These are phyloP conservation scores for Dissophora globulifera DNA, from an alignment of 192 early-diverging fungal genomes.

Conservation along the genomic window DNA sequence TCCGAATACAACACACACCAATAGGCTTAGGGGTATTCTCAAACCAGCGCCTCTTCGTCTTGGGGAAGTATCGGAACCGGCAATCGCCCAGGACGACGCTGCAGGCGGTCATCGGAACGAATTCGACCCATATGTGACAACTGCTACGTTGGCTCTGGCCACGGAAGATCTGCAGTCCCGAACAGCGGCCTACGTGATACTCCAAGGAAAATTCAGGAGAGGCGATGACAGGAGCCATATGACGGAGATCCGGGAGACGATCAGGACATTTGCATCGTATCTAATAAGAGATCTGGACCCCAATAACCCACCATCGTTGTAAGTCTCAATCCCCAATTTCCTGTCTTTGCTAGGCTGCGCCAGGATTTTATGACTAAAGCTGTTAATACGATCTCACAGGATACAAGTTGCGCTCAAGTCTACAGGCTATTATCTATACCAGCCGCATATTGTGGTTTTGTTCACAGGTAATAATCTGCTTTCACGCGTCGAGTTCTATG, in stretches of 20 bases:
- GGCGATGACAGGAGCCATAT: conserved; percentile 3
- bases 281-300: conserved; percentile 13
- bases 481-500: neutral
- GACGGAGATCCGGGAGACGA: conserved; percentile 11
- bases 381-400: neutral
- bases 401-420: conserved; percentile 18
- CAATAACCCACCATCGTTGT: conserved; percentile 6
- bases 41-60: conserved; percentile 8
- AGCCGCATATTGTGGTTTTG: conserved; percentile 10
- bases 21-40: conserved; percentile 23
- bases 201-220: conserved; percentile 15
- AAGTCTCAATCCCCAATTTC: too few relatives aligned
- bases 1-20: neutral
- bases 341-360: too few relatives aligned
- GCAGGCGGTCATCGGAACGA: neutral
- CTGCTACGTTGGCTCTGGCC: neutral
- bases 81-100: neutral
- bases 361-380: neutral
- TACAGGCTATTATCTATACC: conserved; percentile 19
- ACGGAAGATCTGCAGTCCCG: conserved; percentile 9
- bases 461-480: conserved; percentile 15
- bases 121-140: conserved; percentile 4
- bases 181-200: neutral
- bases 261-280: conserved; percentile 4
- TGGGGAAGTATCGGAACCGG: neutral